Evolutionary conservation across 768 basidiomycete genomes (phyloP).

Genomic region (Mycena rebaudengoi): DNA sequence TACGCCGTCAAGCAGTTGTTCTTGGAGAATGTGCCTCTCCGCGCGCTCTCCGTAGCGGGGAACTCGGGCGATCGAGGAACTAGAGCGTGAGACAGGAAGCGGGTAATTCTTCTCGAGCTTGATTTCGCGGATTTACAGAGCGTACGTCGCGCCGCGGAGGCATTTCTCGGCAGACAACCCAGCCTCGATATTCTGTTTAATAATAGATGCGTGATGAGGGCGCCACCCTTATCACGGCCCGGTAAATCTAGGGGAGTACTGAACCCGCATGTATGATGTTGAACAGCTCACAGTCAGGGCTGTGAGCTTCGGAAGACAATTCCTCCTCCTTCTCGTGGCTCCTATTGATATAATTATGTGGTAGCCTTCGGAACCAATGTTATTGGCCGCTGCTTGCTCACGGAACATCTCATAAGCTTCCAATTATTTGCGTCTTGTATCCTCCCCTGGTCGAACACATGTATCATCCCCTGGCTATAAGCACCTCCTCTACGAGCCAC

Average conservation of each 20-base stretch:
- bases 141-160: conserved; percentile 35
- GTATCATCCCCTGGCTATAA: no score
- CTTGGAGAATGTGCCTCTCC: conserved; percentile 35
- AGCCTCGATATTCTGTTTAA: conserved; percentile 34
- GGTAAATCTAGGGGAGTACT: conserved; percentile 39
- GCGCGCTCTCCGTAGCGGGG: conserved; percentile 25
- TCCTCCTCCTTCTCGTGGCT: no score
- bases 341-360: background rate
- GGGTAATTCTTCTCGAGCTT: conserved; percentile 28
- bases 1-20: conserved; percentile 45
- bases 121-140: conserved; percentile 37
- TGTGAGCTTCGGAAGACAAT: conserved; percentile 6
- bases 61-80: conserved; percentile 29
- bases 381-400: conserved; percentile 22
- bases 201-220: conserved; percentile 29
- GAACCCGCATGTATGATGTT: conserved; percentile 27
- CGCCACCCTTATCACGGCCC: no score
- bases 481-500: no score
- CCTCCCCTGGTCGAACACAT: no score
- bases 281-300: conserved; percentile 29
- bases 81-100: conserved; percentile 39
- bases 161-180: conserved; percentile 28
- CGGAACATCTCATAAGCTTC: conserved; percentile 12
- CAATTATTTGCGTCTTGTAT: no score
- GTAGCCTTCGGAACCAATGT: conserved; percentile 28